Evolutionary conservation across 148 eudicot genomes (phyloP), one percentile per base, ranked within the genome.

Genomic region (Dysphania ambrosioides): DNA sequence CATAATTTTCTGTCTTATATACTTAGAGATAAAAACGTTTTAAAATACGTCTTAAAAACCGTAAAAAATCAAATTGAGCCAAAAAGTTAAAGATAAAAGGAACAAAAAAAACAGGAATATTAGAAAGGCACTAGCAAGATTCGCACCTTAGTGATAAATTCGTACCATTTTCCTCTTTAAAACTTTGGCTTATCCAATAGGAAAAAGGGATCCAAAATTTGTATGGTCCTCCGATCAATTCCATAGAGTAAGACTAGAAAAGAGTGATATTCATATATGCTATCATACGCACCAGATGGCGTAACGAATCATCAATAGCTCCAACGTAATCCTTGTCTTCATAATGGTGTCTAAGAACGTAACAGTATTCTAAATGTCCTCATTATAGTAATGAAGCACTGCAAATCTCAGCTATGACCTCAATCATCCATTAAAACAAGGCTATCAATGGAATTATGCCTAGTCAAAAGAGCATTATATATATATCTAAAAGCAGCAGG

Each of bases 231-330:
- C n/a, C n/a, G n/a, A n/a, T n/a, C n/a, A n/a, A n/a, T 73, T 31
- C 23, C 40, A 61, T 61, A n/a, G n/a, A n/a, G n/a, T n/a, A n/a
- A n/a, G n/a, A n/a, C n/a, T n/a, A n/a, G 3, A 70, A 49, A 18
- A 47, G 32, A 47, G 35, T 38, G 1, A 47, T 62, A 65, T 78
- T 62, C 61, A 57, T 29, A 76, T 64, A 81, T 88, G 89, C 83
- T 78, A 60, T 83, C 72, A 38, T 34, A 87, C 88, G 89, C 78
- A 84, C 80, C 79, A 66, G 66, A 74, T 87, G 82, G 31, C 79
- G 88, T 84, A 86, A 81, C 36, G 23, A 0, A 76, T 59, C 72
- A 30, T 65, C 70, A 51, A 8, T 58, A 21, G 24, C 18, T 55
- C 58, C 29, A 29, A 61, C 56, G 29, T 23, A 41, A 35, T 79